A percentile compares a stretch with the other conserved stretches of the same genome.
Evolutionary conservation across 345 rosid species (phyloP).

Genomic region (Eutrema heterophyllum): DNA sequence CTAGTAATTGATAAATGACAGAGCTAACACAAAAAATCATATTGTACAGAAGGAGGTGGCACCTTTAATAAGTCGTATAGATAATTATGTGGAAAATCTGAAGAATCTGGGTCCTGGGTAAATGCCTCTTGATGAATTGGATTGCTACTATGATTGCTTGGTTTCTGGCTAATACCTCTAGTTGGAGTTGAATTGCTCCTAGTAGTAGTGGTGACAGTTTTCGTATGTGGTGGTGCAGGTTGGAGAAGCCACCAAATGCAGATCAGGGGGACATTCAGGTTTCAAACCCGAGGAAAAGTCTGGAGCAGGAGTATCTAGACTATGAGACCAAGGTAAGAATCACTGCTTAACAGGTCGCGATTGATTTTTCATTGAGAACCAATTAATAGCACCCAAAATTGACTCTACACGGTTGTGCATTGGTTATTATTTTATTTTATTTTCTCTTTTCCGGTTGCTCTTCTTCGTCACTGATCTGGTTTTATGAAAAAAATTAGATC

Average conservation of each 20-base stretch:
- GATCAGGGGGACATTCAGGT: constrained; percentile 47
- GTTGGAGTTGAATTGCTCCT: constrained; percentile 5
- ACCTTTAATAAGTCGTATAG: constrained; percentile 67
- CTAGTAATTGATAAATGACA: constrained; percentile 1
- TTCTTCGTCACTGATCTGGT: neutral
- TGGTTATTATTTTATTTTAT: neutral
- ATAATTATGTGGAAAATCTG: constrained; percentile 80
- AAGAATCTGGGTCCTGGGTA: constrained; percentile 72
- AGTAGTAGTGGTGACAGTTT: constrained; percentile 22
- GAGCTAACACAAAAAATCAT: neutral
- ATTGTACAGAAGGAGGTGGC: constrained; percentile 68
- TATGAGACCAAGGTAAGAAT: constrained; percentile 78
- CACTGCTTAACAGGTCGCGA: neutral
- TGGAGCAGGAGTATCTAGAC: constrained; percentile 87
- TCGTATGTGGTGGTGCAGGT: constrained; percentile 42
- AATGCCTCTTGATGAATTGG: constrained; percentile 4
- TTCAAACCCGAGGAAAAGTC: constrained; percentile 66
- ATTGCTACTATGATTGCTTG: neutral
- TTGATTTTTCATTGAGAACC: neutral
- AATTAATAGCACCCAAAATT: neutral
- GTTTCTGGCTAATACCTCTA: neutral
- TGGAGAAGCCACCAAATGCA: constrained; percentile 38
- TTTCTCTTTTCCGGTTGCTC: neutral
- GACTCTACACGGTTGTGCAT: neutral
- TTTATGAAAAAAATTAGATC: constrained; percentile 45